A percentile compares a stretch with the other conserved stretches of the same genome.
Conservation (phyloP, 768 basidiomycete species). For the Pleurotus citrinopileatus region DNA sequence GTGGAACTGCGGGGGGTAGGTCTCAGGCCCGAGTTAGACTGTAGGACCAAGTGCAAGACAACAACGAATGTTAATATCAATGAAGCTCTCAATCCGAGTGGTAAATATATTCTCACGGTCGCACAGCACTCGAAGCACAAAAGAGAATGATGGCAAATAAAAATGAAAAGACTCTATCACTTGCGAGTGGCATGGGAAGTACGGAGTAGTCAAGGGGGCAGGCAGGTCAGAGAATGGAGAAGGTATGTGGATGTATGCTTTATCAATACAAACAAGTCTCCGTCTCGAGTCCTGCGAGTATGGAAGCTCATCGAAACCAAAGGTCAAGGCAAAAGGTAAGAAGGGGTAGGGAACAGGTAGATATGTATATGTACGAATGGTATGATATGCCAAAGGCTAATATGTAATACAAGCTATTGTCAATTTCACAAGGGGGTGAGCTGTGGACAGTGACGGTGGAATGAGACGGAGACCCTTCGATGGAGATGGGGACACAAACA, state of each 20-base stretch:
- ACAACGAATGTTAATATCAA: too few species aligned
- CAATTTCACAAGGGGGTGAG: too few species aligned
- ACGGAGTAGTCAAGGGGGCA: neutral
- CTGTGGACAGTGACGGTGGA: too few species aligned
- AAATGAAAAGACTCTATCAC: neutral
- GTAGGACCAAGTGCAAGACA: too few species aligned
- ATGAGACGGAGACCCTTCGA: too few species aligned
- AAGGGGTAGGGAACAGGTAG: neutral
- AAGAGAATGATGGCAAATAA: neutral
- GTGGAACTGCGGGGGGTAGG: too few species aligned
- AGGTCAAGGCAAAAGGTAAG: too few species aligned
- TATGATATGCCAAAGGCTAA: too few species aligned
- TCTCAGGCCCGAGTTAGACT: too few species aligned
- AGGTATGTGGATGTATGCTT: neutral
- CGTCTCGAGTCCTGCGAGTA: slow-evolving; percentile 5
- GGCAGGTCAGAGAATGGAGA: neutral
- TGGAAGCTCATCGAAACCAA: neutral
- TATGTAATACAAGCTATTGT: too few species aligned
- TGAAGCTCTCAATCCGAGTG: too few species aligned
- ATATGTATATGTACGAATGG: slow-evolving; percentile 4
- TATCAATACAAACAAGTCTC: neutral
- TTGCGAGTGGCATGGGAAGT: neutral
- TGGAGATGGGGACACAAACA: neutral
- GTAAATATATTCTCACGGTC: too few species aligned
- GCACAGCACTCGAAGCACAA: neutral